Conservation (phyloP, 2,329 filamentous ascomycete species). For the Fusarium circinatum region DNA sequence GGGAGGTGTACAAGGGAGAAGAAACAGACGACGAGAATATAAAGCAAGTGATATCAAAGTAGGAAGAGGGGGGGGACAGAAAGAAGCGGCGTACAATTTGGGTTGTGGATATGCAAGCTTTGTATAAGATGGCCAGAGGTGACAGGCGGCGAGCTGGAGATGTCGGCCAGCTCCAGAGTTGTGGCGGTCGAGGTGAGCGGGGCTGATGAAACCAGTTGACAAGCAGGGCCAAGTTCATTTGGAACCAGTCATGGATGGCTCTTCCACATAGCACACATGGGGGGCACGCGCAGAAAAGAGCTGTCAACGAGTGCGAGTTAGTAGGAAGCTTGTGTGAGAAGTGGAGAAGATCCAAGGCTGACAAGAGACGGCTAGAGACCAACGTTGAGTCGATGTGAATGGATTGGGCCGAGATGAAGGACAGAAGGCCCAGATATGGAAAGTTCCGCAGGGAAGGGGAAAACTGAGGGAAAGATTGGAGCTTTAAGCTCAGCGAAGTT, state of each 20-base stretch:
- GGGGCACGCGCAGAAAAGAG: conserved; percentile 43
- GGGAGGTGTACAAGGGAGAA: background rate
- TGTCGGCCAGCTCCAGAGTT: conserved; percentile 58
- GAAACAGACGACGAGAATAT: background rate
- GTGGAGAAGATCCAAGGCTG: conserved; percentile 25
- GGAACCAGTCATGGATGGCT: conserved; percentile 52
- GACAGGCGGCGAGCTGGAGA: conserved; percentile 53
- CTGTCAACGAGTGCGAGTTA: conserved; percentile 46
- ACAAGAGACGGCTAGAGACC: conserved; percentile 17
- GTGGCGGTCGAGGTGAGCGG: conserved; percentile 53
- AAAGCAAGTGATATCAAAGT: background rate
- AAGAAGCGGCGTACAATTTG: conserved; percentile 36
- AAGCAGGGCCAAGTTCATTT: conserved; percentile 58
- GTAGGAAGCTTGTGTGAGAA: conserved; percentile 15
- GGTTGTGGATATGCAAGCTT: conserved; percentile 37
- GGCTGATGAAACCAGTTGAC: conserved; percentile 55
- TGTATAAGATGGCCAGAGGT: conserved; percentile 38
- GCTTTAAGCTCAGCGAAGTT: conserved; percentile 15
- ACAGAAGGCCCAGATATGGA: conserved; percentile 13
- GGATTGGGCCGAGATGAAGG: conserved; percentile 21
- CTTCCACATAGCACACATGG: conserved; percentile 46
- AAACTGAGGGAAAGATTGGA: conserved; percentile 2
- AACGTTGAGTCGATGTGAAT: conserved; percentile 1
- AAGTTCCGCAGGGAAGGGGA: conserved; percentile 9
- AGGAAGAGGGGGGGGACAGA: conserved; percentile 32